Evolutionary conservation across 768 basidiomycete genomes (phyloP), one percentile per base, ranked within the genome.

Genomic region (Kwoniella sp.): DNA sequence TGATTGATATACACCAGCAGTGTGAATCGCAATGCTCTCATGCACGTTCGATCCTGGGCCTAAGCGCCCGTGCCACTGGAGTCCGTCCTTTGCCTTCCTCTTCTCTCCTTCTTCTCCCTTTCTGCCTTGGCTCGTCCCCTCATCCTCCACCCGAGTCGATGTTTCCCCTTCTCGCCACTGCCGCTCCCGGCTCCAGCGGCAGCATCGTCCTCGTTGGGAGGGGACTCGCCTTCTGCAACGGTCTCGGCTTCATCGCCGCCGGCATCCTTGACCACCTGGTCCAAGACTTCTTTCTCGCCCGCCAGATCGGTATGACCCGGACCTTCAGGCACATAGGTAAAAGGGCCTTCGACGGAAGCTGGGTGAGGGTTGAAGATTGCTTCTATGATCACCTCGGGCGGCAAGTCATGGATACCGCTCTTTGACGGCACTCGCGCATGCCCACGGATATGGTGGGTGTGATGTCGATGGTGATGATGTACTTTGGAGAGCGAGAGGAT

Each of bases 301-400:
- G 51, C 57, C 52, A 62, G 26, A 17, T 55, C 63, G 23, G 55
- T 29, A n/a, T 28, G n/a, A 23, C 45, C 34, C 5, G 30, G 26
- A 25, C 56, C 56, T 58, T 61, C 58, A 8, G 73, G 69, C 23
- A 73, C 62, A 69, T 70, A 76, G 2, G 73, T 71, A 61, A 76
- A 71, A 29, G 73, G 73, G 7, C 66, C 62, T 15, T 69, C 69
- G 30, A 68, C 73, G 17, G 26, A 29, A 4, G 62, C 66, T 2
- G 75, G 70, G 34, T 57, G 58, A 11, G 73, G 73, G 54, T 77
- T 74, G 59, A 74, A 77, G 22, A 77, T 66, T 12, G 71, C 71
- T 61, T 77, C 73, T 47, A 77, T 77, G 28, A 74, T 67, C 11
- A 64, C 58, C 15, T 74, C 72, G 20, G 75, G 63, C 1, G 71